A percentile compares a stretch with the other conserved stretches of the same genome.
phyloP scores from a whole-genome alignment of 371 early-diverging fungal species.

The Mucor saturninus region DNA sequence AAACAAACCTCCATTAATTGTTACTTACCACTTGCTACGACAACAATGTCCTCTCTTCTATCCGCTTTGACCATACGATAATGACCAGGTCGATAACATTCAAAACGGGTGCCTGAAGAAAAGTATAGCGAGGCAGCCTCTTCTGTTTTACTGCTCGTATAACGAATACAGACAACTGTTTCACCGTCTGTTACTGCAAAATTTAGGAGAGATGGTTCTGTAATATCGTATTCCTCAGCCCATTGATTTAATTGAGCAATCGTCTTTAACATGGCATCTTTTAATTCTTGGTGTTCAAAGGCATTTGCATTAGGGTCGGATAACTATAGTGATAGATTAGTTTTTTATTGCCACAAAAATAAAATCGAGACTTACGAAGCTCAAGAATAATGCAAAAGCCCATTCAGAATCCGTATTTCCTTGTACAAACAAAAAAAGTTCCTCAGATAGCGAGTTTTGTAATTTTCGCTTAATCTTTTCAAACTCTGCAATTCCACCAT shows the following conservation, averaged over 20 bases:
- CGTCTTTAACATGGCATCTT: conserved; percentile 77
- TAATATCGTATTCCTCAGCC: conserved; percentile 66
- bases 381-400: conserved; percentile 87
- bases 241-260: conserved; percentile 74
- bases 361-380: conserved; percentile 50
- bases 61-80: conserved; percentile 84
- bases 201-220: conserved; percentile 73
- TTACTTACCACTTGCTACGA: conserved; percentile 74
- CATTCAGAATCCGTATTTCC: conserved; percentile 90
- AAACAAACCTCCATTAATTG: neutral
- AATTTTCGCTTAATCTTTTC: conserved; percentile 78
- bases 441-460: conserved; percentile 68
- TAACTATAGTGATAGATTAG: conserved; percentile 43
- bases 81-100: conserved; percentile 64
- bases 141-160: conserved; percentile 66
- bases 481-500: conserved; percentile 79
- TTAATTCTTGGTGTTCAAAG: conserved; percentile 64
- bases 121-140: conserved; percentile 84
- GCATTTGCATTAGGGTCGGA: conserved; percentile 52
- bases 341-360: neutral
- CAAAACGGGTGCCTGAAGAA: conserved; percentile 75
- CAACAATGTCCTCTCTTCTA: conserved; percentile 82
- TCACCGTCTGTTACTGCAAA: conserved; percentile 90
- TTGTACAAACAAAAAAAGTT: conserved; percentile 72
- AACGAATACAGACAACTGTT: conserved; percentile 81